Conservation (phyloP, 345 rosid genomes). For the Turritis glabra region DNA sequence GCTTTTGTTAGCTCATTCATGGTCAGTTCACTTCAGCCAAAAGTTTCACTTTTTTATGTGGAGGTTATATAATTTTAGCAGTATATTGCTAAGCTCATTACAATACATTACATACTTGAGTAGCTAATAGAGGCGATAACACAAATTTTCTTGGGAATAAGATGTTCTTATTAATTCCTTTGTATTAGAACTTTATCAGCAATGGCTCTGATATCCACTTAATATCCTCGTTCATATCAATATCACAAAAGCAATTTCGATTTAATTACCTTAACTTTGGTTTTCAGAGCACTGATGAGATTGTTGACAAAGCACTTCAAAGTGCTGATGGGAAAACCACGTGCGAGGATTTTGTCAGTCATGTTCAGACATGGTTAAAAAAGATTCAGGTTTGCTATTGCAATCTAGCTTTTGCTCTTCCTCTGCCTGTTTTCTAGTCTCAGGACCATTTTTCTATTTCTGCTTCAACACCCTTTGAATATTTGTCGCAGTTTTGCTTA, state of each 20-base stretch:
- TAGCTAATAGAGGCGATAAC: neutral
- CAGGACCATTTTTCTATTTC: neutral
- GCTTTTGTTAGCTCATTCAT: conserved; percentile 98
- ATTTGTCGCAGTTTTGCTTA: neutral
- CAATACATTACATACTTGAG: neutral
- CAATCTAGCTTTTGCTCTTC: neutral
- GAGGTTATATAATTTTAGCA: neutral
- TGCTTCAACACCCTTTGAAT: neutral
- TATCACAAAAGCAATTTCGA: neutral
- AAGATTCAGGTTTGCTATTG: conserved; percentile 69
- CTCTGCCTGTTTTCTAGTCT: neutral
- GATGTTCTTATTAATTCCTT: neutral
- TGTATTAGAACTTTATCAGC: neutral
- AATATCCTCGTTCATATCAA: neutral
- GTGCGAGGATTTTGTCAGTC: conserved; percentile 81
- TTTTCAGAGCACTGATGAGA: conserved; percentile 89
- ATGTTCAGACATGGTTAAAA: conserved; percentile 74
- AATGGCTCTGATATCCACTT: neutral
- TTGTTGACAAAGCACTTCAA: conserved; percentile 64
- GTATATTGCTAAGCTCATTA: neutral
- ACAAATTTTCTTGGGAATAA: neutral
- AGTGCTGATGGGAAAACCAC: conserved; percentile 63
- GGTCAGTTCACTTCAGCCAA: conserved; percentile 51
- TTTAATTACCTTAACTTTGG: neutral
- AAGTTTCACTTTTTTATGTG: neutral